Base-by-base conservation (phyloP, 352 stramenopile genomes). In the Aphanomyces astaci region DNA sequence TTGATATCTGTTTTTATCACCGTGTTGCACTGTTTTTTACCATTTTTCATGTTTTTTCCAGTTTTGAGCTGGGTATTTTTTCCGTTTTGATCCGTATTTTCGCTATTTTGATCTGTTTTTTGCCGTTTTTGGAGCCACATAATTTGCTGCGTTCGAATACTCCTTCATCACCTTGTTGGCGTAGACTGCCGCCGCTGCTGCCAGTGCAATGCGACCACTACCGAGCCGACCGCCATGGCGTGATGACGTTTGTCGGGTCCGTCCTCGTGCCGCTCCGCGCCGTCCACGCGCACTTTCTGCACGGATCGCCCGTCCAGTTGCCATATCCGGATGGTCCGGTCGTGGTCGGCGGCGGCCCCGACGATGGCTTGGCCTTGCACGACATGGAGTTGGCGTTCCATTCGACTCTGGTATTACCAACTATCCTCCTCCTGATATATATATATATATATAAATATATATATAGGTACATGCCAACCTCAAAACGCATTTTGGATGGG, bases 401-500 rank as follows among this genome's bases (percentile, higher is more conserved):
- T 15, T 19, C 51, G 25, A 19, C 19, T 30, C 25, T 32, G 17
- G 51, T 59, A 59, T 25, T 19, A 33, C 51, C n/a, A n/a, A 31
- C 10, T n/a, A n/a, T n/a, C n/a, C n/a, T n/a, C n/a, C n/a, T n/a
- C n/a, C n/a, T n/a, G n/a, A n/a, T n/a, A n/a, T n/a, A n/a, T n/a
- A n/a, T n/a, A n/a, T n/a, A n/a, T n/a, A 3, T 76, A 25, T 65
- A 28, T n/a, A n/a, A n/a, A n/a, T n/a, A n/a, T n/a, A n/a, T 64
- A 27, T 4, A 2, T 55, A 93, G 82, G 71, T 94, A 2, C 80
- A 89, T 52, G 86, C 77, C 56, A 84, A 94, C 49, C 74, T 94
- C 27, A 88, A 87, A 56, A 88, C 89, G 73, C 80, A 81, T 31
- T 94, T 92, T 71, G 82, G 89, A 33, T 94, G 86, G 86, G 79